A percentile compares a stretch with the other conserved stretches of the same genome.
Conservation (phyloP, 495 filamentous ascomycete species). For the Pseudotulostoma volvatum region DNA sequence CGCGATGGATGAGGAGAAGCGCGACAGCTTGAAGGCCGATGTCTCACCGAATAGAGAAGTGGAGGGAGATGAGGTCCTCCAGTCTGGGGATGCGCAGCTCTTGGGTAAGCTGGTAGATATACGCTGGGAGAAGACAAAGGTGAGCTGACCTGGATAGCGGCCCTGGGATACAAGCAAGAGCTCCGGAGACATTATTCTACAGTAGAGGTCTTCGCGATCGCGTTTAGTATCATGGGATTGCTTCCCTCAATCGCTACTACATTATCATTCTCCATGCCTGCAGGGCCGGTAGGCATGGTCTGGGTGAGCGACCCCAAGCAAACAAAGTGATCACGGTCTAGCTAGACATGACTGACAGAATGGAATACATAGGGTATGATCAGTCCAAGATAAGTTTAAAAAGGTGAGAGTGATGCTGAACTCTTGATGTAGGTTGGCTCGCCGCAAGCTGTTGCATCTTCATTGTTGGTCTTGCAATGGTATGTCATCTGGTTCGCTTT, state of each 20-base stretch:
- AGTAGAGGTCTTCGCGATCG: slow-evolving; percentile 53
- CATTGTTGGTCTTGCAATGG: slow-evolving; percentile 49
- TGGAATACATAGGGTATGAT: too few relatives aligned
- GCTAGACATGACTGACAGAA: too few relatives aligned
- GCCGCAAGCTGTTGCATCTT: slow-evolving; percentile 45
- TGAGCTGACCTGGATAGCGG: too few relatives aligned
- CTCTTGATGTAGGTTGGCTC: slow-evolving; percentile 44
- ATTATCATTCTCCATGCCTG: slow-evolving; percentile 46
- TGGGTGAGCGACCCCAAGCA: slow-evolving; percentile 35
- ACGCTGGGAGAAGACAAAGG: too few relatives aligned
- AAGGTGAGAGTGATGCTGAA: too few relatives aligned
- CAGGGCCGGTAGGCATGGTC: slow-evolving; percentile 53
- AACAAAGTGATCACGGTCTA: too few relatives aligned
- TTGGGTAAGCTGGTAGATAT: slow-evolving; percentile 15
- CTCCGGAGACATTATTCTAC: slow-evolving; percentile 48
- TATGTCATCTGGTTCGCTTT: slow-evolving; percentile 6
- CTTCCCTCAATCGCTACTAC: slow-evolving; percentile 55
- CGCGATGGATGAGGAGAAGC: too few relatives aligned
- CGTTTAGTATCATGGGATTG: slow-evolving; percentile 58
- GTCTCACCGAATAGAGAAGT: too few relatives aligned
- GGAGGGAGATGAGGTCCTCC: slow-evolving; percentile 4
- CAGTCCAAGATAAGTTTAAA: too few relatives aligned
- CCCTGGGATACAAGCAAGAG: slow-evolving; percentile 60
- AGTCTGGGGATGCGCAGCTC: slow-evolving; percentile 17
- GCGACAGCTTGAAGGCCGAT: too few relatives aligned